These are phyloP conservation scores for Rutstroemia sp. DNA, from an alignment of 2,329 filamentous ascomycete species.

Conservation along the genomic window DNA sequence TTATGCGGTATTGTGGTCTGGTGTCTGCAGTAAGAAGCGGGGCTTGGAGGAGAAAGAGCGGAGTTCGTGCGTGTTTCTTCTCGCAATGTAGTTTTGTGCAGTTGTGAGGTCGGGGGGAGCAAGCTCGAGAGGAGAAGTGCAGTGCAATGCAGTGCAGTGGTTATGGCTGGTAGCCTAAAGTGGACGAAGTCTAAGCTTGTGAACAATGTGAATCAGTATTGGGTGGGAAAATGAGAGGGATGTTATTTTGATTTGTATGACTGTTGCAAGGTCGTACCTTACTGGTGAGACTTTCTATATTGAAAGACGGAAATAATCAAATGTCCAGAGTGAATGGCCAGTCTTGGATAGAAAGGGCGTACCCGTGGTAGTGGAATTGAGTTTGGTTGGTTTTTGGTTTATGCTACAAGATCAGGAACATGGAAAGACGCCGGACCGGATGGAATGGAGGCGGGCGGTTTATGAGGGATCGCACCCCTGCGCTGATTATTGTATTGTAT, in stretches of 20 bases:
- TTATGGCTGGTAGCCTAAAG: neutral
- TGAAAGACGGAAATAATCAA: neutral
- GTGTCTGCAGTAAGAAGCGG: neutral
- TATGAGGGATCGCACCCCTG: neutral
- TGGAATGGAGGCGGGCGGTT: neutral
- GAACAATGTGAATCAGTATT: constrained; percentile 3
- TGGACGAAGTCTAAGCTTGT: neutral
- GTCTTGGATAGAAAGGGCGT: no score
- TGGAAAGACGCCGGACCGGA: neutral
- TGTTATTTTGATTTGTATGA: neutral
- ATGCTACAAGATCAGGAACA: neutral
- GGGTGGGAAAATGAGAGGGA: neutral
- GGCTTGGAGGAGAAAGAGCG: neutral
- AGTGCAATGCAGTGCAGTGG: no score
- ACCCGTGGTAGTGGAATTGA: neutral
- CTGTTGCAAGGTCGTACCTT: neutral
- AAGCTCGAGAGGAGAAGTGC: neutral
- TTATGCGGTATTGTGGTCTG: neutral
- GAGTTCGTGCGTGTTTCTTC: neutral
- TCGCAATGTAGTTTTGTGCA: neutral
- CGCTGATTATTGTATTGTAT: neutral
- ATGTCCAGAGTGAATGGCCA: no score
- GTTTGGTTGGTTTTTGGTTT: neutral
- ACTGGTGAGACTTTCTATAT: neutral
- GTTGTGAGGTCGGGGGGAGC: neutral